Conservation (phyloP, 1,284 basidiomycete genomes). For the Cryptococcus amylolentus region DNA sequence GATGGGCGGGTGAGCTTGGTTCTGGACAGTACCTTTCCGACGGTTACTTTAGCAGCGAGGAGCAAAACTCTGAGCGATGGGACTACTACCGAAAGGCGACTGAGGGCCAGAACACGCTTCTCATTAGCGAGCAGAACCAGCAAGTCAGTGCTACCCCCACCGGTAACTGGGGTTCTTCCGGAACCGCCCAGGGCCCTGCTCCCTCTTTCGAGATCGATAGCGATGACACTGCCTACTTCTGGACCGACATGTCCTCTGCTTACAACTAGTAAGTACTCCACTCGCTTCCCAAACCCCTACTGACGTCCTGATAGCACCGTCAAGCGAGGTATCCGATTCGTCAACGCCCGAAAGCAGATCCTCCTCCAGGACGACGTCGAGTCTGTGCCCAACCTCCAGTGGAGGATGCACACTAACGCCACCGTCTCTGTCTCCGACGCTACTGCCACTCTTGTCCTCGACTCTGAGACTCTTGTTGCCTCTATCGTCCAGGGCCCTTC, state of each 20-base stretch:
- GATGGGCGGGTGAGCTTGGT: constrained; percentile 95
- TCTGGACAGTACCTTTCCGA: constrained; percentile 74
- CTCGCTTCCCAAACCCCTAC: neutral
- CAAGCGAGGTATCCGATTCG: constrained; percentile 78
- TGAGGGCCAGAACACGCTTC: constrained; percentile 92
- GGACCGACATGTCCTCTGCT: constrained; percentile 71
- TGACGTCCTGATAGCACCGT: constrained; percentile 34
- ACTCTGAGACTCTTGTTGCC: constrained; percentile 55
- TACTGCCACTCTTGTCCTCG: constrained; percentile 65
- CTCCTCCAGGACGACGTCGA: constrained; percentile 83
- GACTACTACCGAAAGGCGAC: constrained; percentile 93
- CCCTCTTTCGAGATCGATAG: constrained; percentile 56
- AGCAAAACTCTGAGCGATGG: constrained; percentile 71
- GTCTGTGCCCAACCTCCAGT: constrained; percentile 59
- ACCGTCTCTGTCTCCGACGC: constrained; percentile 49
- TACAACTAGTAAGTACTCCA: constrained; percentile 56
- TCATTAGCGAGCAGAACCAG: constrained; percentile 78
- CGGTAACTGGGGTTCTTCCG: constrained; percentile 57
- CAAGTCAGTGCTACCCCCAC: constrained; percentile 66
- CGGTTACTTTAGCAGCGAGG: constrained; percentile 68
- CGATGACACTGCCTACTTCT: constrained; percentile 79
- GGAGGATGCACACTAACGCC: constrained; percentile 89
- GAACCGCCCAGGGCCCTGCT: constrained; percentile 73
- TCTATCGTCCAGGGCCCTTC: constrained; percentile 55
- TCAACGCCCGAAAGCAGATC: constrained; percentile 88